Conservation (phyloP, 129 eudicot genomes). For the Flaveria ramosissima region DNA sequence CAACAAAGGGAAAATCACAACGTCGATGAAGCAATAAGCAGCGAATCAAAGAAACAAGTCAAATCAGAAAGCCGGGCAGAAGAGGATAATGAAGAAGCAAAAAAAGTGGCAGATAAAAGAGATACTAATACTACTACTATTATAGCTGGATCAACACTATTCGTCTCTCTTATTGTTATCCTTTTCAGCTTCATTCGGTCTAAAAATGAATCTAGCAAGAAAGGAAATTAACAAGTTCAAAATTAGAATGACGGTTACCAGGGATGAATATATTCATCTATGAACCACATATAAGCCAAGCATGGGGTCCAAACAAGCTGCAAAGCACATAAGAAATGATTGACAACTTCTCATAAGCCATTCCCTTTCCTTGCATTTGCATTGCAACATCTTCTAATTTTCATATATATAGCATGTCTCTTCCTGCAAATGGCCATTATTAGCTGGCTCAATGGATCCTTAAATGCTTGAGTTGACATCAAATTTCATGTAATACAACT, state of each 20-base stretch:
- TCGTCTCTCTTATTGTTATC: constrained; percentile 55
- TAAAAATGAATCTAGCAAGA: constrained; percentile 44
- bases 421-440: not conserved
- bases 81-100: constrained; percentile 10
- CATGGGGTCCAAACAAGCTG: not conserved
- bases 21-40: constrained; percentile 9
- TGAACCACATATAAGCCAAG: not conserved
- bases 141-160: constrained; percentile 69
- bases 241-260: not conserved
- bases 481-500: constrained; percentile 6
- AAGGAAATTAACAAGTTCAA: constrained; percentile 24
- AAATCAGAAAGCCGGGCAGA: constrained; percentile 19
- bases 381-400: constrained; percentile 1
- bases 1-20: not conserved
- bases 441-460: not conserved
- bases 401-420: not conserved
- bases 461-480: not conserved
- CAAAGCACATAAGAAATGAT: not conserved
- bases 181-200: constrained; percentile 49
- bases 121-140: constrained; percentile 46
- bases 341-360: not conserved
- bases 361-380: not conserved
- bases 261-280: not conserved
- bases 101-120: not conserved
- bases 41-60: not conserved